A percentile compares a stretch with the other conserved stretches of the same genome.
These are phyloP conservation scores for Geosmithia putterillii DNA, from an alignment of 2,329 filamentous ascomycete species.

Conservation along the genomic window DNA sequence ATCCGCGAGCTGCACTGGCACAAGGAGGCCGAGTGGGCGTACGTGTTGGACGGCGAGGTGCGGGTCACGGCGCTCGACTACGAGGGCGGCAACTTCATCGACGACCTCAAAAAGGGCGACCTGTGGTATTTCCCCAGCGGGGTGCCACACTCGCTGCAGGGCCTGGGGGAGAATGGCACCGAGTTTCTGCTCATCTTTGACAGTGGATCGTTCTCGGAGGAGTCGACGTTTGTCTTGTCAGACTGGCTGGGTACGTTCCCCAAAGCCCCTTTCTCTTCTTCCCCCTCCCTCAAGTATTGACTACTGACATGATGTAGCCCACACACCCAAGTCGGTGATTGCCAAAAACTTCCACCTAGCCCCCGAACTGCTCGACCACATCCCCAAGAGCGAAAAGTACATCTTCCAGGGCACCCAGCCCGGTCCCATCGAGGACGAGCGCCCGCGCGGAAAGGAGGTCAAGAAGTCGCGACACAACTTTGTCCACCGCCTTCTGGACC, in stretches of 20 bases:
- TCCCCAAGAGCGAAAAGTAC: constrained; percentile 59
- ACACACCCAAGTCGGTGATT: constrained; percentile 60
- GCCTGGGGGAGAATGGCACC: constrained; percentile 48
- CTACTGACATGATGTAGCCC: constrained; percentile 33
- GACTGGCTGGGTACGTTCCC: constrained; percentile 53
- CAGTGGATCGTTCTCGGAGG: constrained; percentile 38
- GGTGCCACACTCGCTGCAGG: constrained; percentile 66
- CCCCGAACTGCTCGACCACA: constrained; percentile 55
- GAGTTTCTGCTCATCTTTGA: constrained; percentile 37
- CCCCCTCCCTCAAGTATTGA: too few species aligned
- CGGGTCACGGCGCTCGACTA: constrained; percentile 63
- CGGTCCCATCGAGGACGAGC: constrained; percentile 51
- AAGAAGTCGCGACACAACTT: constrained; percentile 58
- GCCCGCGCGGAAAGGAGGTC: constrained; percentile 45
- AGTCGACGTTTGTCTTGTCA: constrained; percentile 60
- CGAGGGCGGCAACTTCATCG: constrained; percentile 65
- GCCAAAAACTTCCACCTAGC: constrained; percentile 65
- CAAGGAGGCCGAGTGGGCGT: constrained; percentile 70
- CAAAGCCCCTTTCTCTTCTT: too few species aligned
- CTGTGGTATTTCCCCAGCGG: constrained; percentile 74
- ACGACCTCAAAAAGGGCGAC: constrained; percentile 65
- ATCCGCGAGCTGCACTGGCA: constrained; percentile 75
- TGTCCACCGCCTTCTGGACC: constrained; percentile 59
- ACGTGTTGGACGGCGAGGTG: constrained; percentile 57
- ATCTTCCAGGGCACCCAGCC: constrained; percentile 63